A percentile compares a stretch with the other conserved stretches of the same genome.
Evolutionary conservation across 2,329 filamentous ascomycete species (phyloP).

Genomic region (Lachnellula cervina): DNA sequence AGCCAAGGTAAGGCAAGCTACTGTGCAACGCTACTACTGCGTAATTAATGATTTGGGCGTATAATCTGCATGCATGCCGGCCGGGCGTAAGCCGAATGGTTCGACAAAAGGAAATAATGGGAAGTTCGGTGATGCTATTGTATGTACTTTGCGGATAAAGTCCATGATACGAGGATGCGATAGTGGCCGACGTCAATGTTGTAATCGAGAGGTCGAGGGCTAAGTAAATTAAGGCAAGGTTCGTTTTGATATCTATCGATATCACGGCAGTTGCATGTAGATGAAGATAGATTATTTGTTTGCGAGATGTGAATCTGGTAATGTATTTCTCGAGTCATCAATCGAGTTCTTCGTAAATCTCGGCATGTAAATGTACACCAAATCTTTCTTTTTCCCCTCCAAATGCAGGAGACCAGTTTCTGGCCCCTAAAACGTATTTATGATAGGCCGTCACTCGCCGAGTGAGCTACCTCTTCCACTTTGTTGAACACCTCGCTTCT

Average conservation of each 20-base stretch:
- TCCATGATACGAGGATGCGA: neutral
- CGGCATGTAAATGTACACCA: neutral
- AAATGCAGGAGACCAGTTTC: neutral
- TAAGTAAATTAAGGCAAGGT: neutral
- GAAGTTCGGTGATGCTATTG: neutral
- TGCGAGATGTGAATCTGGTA: conserved; percentile 12
- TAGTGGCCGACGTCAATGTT: neutral
- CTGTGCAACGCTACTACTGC: neutral
- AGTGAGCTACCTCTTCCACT: neutral
- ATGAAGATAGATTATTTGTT: neutral
- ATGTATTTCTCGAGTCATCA: conserved; percentile 6
- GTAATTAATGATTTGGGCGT: neutral
- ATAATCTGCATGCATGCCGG: too few species aligned
- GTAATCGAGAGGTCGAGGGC: neutral
- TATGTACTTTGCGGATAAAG: neutral
- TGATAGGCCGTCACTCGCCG: neutral
- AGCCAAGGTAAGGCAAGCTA: neutral
- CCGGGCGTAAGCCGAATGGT: too few species aligned
- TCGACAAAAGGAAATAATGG: too few species aligned
- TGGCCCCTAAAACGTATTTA: conserved; percentile 4
- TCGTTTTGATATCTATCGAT: neutral
- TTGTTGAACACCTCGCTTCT: neutral
- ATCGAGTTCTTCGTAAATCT: neutral
- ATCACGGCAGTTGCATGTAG: neutral
- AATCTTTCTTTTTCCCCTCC: neutral